Evolutionary conservation across 2,329 filamentous ascomycete genomes (phyloP), one percentile per base, ranked within the genome.

Genomic region (Cercospora beticola): DNA sequence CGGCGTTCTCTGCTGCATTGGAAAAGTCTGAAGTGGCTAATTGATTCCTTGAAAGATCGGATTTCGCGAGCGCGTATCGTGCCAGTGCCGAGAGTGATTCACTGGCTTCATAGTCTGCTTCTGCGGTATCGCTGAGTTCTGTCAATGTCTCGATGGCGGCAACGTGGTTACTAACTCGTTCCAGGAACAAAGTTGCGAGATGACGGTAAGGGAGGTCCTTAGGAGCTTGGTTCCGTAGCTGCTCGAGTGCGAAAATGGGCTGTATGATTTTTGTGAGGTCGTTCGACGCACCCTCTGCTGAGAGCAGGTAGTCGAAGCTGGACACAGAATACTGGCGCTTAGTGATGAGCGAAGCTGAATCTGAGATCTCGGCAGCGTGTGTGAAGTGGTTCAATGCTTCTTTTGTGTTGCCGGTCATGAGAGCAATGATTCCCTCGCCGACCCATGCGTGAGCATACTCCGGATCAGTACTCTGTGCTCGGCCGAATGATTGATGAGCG

Each of bases 381-480:
- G 92, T 94, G 77, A 97, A 97, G 9, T 98, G 86, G 10, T 89
- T 89, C 23, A 92, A 86, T 0, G 94, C 94, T 80, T 97, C 93
- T 69, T 87, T 88, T 0, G 82, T 74, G 70, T 97, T 90, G 1
- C 92, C 93, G 61, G 88, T 86, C 30, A 94, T 82, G 16, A 94
- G 84, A 4, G 95, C 93, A 63, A 98, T 86, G 28, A 97, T 86
- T 0, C 92, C 94, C 80, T 98, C 94, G 0, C 95, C 95, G 7
- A 98, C 83, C 96, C 95, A 99, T 16, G 94, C 94, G 76, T 94
- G 89, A 0, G 93, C 89, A 76, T 94, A 97, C 72, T 97, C 94
- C 0, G 96, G 95, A 78, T 99, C 96, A 4, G 92, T 92, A 1
- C 94, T 97, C 79, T 99, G 95, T 3, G 94, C 93, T 70, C 93